Percentiles rank a stretch among this genome's conserved stretches.
Conservation (phyloP, 2,329 filamentous ascomycete genomes). For the Sphaerulina populicola region DNA sequence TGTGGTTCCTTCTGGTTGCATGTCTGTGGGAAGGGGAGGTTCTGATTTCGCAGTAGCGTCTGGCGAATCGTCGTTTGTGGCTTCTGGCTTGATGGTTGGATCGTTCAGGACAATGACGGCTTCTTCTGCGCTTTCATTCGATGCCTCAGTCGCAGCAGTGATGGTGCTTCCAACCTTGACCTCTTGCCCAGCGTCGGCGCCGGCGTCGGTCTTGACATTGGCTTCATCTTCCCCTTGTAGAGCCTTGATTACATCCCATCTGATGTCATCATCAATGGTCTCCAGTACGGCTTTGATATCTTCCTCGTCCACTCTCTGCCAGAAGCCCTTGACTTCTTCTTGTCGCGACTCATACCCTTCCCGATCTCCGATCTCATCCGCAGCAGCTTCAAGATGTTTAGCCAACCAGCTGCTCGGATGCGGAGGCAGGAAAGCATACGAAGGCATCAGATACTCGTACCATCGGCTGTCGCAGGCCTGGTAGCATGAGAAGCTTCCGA, state of each 20-base stretch:
- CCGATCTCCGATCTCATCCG: conserved; percentile 62
- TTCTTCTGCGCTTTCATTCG: conserved; percentile 27
- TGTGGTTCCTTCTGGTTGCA: conserved; percentile 7
- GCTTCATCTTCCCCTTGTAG: conserved; percentile 43
- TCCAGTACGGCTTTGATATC: conserved; percentile 63
- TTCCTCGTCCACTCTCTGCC: conserved; percentile 72
- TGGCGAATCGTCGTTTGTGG: conserved; percentile 4
- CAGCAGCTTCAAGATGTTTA: conserved; percentile 69
- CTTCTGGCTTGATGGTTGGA: conserved; percentile 10
- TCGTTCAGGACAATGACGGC: conserved; percentile 29
- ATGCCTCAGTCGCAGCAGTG: conserved; percentile 9
- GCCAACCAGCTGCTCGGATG: conserved; percentile 82
- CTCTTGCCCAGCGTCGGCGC: conserved; percentile 32
- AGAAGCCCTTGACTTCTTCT: conserved; percentile 71
- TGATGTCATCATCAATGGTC: conserved; percentile 54
- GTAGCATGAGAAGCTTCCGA: conserved; percentile 88
- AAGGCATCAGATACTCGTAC: conserved; percentile 96
- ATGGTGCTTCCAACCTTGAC: conserved; percentile 20
- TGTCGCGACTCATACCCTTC: conserved; percentile 62
- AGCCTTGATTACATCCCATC: conserved; percentile 54
- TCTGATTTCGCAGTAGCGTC: background rate
- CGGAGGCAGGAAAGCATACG: conserved; percentile 83
- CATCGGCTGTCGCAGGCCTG: conserved; percentile 88
- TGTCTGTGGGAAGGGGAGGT: conserved; percentile 6
- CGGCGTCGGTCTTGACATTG: conserved; percentile 27